These are phyloP conservation scores for Aspergillus brunneoviolaceus DNA, from an alignment of 2,329 filamentous ascomycete genomes.

Conservation along the genomic window DNA sequence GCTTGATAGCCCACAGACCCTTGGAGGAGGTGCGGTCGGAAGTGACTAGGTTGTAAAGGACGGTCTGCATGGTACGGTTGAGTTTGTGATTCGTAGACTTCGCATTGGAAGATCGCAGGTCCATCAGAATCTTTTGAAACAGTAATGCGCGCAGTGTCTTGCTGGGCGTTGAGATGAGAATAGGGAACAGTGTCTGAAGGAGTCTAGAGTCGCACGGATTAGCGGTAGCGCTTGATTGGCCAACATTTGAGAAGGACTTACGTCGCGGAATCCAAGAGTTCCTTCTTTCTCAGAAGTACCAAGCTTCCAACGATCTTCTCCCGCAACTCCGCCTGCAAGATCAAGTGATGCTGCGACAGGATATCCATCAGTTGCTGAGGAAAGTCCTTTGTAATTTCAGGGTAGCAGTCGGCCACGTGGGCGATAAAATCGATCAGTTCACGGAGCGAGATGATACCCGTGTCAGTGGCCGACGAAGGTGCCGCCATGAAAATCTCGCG, in stretches of 20 bases:
- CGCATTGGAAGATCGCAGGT: slow-evolving; percentile 82
- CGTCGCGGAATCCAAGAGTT: slow-evolving; percentile 80
- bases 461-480: slow-evolving; percentile 73
- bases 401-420: slow-evolving; percentile 92
- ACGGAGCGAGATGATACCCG: slow-evolving; percentile 78
- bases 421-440: slow-evolving; percentile 92
- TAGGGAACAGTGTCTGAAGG: slow-evolving; percentile 88
- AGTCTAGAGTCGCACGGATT: slow-evolving; percentile 45
- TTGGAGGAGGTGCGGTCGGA: slow-evolving; percentile 82
- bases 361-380: slow-evolving; percentile 79
- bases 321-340: slow-evolving; percentile 77
- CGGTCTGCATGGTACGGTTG: slow-evolving; percentile 89
- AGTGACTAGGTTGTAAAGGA: slow-evolving; percentile 86
- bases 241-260: slow-evolving; percentile 29
- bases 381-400: slow-evolving; percentile 73
- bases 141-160: slow-evolving; percentile 82
- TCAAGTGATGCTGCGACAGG: slow-evolving; percentile 75
- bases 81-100: slow-evolving; percentile 88
- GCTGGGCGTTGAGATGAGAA: slow-evolving; percentile 86
- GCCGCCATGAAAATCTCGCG: slow-evolving; percentile 87
- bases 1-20: slow-evolving; percentile 91
- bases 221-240: slow-evolving; percentile 1
- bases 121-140: slow-evolving; percentile 87
- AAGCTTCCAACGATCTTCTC: slow-evolving; percentile 94
- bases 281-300: slow-evolving; percentile 84